Evolutionary conservation across 441 rosid species (phyloP), one percentile per base, ranked within the genome.

Genomic region (Hura crepitans): DNA sequence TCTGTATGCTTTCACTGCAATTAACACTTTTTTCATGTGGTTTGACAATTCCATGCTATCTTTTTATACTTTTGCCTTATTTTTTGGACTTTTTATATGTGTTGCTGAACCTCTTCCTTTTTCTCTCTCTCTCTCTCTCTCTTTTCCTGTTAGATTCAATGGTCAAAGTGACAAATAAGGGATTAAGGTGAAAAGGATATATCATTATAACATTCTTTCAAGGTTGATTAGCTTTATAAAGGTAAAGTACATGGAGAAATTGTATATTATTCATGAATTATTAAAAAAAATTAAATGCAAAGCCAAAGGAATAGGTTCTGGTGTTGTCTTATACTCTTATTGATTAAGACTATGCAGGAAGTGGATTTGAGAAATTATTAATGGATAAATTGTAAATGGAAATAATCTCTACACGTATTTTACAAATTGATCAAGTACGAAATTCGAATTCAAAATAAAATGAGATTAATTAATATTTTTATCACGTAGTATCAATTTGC

Each of bases 141-240:
- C 2, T 78, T 49, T 37, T 28, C 55, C 79, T 80, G 58, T 78
- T 78, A 43, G 61, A 60, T 77, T 75, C 75, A 71, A 73, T 75
- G 81, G 81, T 73, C 79, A 75, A 82, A 69, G 54, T 56, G 50
- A n/a, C 1, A 73, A 74, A 25, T 43, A 43, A 33, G n/a, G 62
- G 50, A 66, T 60, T 33, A 43, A 55, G 55, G 37, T 50, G 30
- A 53, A 51, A 54, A 49, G 15, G 3, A 28, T 39, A 9, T 17
- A n/a, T 42, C 33, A 47, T 35, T 47, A 62, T 9, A 27, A 4
- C 20, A 22, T 35, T 43, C 12, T 37, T 50, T 66, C 65, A 50
- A 12, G 65, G 53, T 69, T 60, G 35, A 31, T 60, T 47, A 20
- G 22, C 65, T 46, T 59, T 46, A 12, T 14, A 27, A 22, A 64